Evolutionary conservation across 306 rosid genomes (phyloP), one percentile per base, ranked within the genome.

Genomic region (Quercus suber): DNA sequence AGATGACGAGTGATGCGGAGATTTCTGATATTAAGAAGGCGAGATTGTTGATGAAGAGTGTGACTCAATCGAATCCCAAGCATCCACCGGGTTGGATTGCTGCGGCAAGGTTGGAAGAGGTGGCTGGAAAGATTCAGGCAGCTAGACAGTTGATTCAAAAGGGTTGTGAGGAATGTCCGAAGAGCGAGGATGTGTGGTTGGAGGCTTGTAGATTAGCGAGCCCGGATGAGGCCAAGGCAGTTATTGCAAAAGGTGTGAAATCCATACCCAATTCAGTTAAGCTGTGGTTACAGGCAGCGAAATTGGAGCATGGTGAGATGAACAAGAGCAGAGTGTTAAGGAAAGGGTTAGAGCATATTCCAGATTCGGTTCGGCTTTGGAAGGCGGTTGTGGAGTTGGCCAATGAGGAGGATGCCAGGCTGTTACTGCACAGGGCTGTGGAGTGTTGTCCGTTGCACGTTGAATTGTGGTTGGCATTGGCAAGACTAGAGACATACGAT

Each of bases 21-120:
- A 90, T 94, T 75, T 92, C 96, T 0, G 98, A 94, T 83, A 90
- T 92, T 1, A 90, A 94, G 84, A 94, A 92, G 86, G 94, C 97
- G 17, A 89, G 98, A 60, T 79, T 94, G 83, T 73, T 94, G 82
- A 89, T 92, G 0, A 94, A 92, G 91, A 94, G 98, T 84, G 97
- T 92, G 59, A 92, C 88, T 8, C 92, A 92, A 80, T 90, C 97
- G 1, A 92, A 94, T 88, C 98, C 96, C 0, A 93, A 92, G 73
- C 96, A 93, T 37, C 97, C 98, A 1, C 94, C 94, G 0, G 97
- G 97, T 73, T 94, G 98, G 98, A 90, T 90, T 79, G 98, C 97
- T 0, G 97, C 98, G 2, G 91, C 98, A 0, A 86, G 97, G 90
- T 76, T 94, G 76, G 98, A 94, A 85, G 97, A 94, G 77, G 88